Percentiles rank a stretch among this genome's conserved stretches.
Conservation (phyloP, 352 stramenopile genomes). For the Phytophthora sojae region DNA sequence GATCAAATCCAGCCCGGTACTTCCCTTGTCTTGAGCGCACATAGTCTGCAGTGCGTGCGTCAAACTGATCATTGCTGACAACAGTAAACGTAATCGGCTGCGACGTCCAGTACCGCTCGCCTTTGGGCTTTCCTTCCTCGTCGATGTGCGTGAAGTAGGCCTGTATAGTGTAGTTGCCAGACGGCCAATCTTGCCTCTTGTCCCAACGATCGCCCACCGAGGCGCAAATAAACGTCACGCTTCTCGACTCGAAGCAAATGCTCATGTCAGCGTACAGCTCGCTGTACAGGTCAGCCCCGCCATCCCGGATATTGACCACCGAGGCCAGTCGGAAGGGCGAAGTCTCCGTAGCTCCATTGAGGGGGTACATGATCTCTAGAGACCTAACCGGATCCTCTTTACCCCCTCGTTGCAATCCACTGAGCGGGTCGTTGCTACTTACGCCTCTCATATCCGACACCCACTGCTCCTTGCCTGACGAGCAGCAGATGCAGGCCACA, state of each 20-base stretch:
- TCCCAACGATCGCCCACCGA: background rate
- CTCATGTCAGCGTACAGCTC: background rate
- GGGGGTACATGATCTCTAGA: conserved; percentile 11
- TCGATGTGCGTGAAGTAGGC: background rate
- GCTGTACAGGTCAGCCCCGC: background rate
- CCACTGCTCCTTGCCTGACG: background rate
- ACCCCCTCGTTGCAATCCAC: background rate
- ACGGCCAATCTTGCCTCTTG: background rate
- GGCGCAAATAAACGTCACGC: background rate
- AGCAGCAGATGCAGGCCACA: background rate
- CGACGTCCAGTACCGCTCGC: background rate
- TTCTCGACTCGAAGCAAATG: conserved; percentile 6
- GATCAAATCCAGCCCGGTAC: background rate
- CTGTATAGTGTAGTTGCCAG: conserved; percentile 25
- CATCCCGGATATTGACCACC: background rate
- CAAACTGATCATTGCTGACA: background rate
- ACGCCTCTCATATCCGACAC: conserved; percentile 19
- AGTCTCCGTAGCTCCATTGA: conserved; percentile 10
- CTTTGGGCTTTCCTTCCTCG: background rate
- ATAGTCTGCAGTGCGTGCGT: background rate
- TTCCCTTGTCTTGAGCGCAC: background rate
- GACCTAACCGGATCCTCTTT: background rate
- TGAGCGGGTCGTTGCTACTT: background rate
- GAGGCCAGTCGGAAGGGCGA: background rate
- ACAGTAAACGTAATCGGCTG: background rate